Evolutionary conservation across 768 basidiomycete genomes (phyloP), one percentile per base, ranked within the genome.

Genomic region (Boletus reticulatus): DNA sequence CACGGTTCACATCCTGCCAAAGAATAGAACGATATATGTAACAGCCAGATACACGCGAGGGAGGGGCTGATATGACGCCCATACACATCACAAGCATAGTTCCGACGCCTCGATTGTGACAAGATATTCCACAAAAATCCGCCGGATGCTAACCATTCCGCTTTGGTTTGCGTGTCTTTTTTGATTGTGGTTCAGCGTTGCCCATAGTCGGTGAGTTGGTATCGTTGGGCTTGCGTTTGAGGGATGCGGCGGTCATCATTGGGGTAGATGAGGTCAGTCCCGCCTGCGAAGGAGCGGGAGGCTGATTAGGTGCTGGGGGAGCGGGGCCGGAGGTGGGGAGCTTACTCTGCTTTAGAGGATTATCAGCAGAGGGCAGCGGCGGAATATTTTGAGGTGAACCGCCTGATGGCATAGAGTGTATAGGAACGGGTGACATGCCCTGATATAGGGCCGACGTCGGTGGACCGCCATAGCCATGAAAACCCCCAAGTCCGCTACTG

Each of bases 271-370:
- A 62, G 34, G 66, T 75, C 52, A 77, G 76, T 56, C 75, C 74
- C 49, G 68, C 66, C 64, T 75, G 72, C 66, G 70, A 73, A 61
- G 70, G 72, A 66, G 70, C 72, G 66, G 70, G 70, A 62, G 72
- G 68, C 68, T 71, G 70, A 71, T 71, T 72, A 62, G 71, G 67
- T 56, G 76, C 65, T 58, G 74, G 67, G 56, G 81, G 69, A 54
- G 73, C 70, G 44, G 72, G 67, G 53, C 73, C 73, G 49, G 74
- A 67, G 42, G 78, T 79, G 57, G 81, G 79, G 47, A 79, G 78
- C 66, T 87, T 86, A 65, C 81, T 79, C 71, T 83, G 82, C 72
- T 89, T 88, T 69, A 78, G 79, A 13, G 82, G 82, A 24, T 83
- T 83, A 54, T 76, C 75, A 50, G 78, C 78, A 50, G 84, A 81